These are phyloP conservation scores for Cytospora paraplurivora DNA, from an alignment of 2,329 filamentous ascomycete species.

Conservation along the genomic window DNA sequence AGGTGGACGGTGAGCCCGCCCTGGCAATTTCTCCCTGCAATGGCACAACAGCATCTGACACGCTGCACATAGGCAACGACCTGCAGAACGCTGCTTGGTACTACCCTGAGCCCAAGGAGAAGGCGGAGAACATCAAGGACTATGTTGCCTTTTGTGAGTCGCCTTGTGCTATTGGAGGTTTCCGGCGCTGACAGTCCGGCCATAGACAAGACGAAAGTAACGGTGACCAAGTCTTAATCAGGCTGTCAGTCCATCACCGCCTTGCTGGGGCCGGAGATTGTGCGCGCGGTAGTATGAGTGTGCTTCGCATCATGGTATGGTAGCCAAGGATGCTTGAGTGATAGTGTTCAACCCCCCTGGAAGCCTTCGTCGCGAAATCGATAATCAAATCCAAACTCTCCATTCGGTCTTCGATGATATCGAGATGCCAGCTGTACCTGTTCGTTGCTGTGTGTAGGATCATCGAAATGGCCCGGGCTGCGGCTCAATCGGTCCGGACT, in stretches of 20 bases:
- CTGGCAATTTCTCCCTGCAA: neutral
- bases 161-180: neutral
- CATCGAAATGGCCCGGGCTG: slow-evolving; percentile 21
- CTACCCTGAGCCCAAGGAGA: slow-evolving; percentile 53
- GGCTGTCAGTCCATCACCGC: slow-evolving; percentile 2
- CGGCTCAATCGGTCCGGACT: slow-evolving; percentile 28
- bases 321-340: neutral
- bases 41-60: neutral
- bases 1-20: slow-evolving; percentile 44
- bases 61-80: slow-evolving; percentile 41
- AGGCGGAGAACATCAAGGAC: slow-evolving; percentile 53
- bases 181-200: slow-evolving; percentile 12
- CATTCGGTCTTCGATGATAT: neutral
- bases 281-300: neutral
- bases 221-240: slow-evolving; percentile 28
- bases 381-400: slow-evolving; percentile 11
- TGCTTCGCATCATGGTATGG: slow-evolving; percentile 3
- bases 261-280: slow-evolving; percentile 11
- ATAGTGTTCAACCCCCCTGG: neutral
- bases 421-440: slow-evolving; percentile 7
- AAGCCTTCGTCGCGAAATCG: neutral
- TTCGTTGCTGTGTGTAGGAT: slow-evolving; percentile 13
- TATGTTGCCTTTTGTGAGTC: slow-evolving; percentile 61
- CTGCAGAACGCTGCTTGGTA: slow-evolving; percentile 61
- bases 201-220: slow-evolving; percentile 41